These are phyloP conservation scores for Trichaptum fuscoviolaceum DNA, from an alignment of 768 basidiomycete species.

Conservation along the genomic window DNA sequence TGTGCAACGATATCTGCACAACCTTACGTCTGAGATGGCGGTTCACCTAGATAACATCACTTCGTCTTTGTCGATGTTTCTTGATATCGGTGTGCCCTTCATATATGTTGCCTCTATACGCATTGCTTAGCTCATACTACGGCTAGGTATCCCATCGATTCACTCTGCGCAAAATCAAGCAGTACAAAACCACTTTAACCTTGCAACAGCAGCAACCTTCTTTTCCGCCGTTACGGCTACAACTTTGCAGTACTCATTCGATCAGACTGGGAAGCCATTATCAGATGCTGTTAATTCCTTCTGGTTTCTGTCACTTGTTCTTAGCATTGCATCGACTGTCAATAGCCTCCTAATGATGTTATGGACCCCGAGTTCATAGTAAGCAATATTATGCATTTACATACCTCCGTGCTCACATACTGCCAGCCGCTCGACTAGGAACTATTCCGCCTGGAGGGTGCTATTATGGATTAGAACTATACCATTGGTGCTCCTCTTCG, in stretches of 20 bases:
- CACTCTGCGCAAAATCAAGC: conserved; percentile 72
- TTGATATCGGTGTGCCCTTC: conserved; percentile 79
- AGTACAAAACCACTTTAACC: conserved; percentile 63
- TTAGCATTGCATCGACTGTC: conserved; percentile 72
- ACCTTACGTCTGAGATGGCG: conserved; percentile 68
- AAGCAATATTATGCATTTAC: too few species aligned
- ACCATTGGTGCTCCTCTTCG: conserved; percentile 75
- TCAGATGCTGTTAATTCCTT: conserved; percentile 60
- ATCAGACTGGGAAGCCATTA: conserved; percentile 30
- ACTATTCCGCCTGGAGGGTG: conserved; percentile 79
- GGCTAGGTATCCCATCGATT: conserved; percentile 73
- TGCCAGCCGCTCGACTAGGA: conserved; percentile 62
- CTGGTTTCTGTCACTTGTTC: conserved; percentile 72
- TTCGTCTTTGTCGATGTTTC: conserved; percentile 63
- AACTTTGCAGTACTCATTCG: conserved; percentile 63
- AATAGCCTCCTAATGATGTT: too few species aligned
- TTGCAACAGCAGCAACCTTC: conserved; percentile 74
- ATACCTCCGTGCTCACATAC: conserved; percentile 8
- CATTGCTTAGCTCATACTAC: too few species aligned
- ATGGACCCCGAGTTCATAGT: too few species aligned
- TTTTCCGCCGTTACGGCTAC: conserved; percentile 73
- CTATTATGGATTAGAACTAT: conserved; percentile 84
- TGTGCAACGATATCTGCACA: conserved; percentile 71
- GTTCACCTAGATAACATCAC: conserved; percentile 69
- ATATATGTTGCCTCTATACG: conserved; percentile 22